phyloP scores from a whole-genome alignment of 1,284 basidiomycete species.

The Naganishia albida region DNA sequence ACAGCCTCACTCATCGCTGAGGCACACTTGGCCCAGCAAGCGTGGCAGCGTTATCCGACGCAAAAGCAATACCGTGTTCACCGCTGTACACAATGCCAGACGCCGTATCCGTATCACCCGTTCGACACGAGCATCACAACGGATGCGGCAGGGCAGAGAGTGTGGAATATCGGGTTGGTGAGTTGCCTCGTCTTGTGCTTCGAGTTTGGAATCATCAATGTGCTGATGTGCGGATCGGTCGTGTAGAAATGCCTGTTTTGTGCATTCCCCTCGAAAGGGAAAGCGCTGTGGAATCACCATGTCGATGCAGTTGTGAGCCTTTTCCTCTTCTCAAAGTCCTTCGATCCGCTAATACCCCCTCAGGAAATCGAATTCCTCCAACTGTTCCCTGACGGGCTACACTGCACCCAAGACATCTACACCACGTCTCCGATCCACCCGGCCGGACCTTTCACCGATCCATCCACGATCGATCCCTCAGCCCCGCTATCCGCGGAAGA shows the following conservation, averaged over 20 bases:
- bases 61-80: slow-evolving; percentile 1
- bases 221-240: not conserved
- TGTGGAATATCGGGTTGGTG: slow-evolving; percentile 5
- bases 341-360: not conserved
- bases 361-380: slow-evolving; percentile 15
- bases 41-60: not conserved
- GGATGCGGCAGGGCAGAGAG: not conserved
- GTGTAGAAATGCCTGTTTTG: slow-evolving; percentile 13
- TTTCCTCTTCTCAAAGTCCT: too few species aligned
- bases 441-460: not conserved
- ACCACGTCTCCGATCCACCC: not conserved
- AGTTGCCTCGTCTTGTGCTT: not conserved
- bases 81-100: slow-evolving; percentile 4
- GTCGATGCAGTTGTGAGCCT: slow-evolving; percentile 18
- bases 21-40: not conserved
- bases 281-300: not conserved
- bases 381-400: slow-evolving; percentile 17
- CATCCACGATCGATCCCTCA: not conserved
- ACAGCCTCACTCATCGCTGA: not conserved
- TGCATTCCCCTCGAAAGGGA: not conserved
- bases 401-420: slow-evolving; percentile 9
- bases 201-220: not conserved
- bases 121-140: not conserved
- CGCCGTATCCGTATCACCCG: slow-evolving; percentile 10
- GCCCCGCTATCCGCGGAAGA: not conserved